Conservation (phyloP, 306 rosid genomes). For the Citrullus colocynthis region DNA sequence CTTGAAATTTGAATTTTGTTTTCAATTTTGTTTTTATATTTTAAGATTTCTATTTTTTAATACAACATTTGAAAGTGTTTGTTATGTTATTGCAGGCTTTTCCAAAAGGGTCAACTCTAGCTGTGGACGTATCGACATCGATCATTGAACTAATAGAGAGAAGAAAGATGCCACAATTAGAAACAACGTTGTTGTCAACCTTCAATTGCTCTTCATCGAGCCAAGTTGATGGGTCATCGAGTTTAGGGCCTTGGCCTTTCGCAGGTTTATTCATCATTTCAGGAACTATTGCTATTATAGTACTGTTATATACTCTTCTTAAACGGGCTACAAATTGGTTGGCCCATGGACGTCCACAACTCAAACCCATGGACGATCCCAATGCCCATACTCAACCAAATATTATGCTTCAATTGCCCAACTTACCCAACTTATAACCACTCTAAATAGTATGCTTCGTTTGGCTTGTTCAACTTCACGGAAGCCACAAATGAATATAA, state of each 20-base stretch:
- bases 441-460: too few relatives aligned
- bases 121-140: not conserved
- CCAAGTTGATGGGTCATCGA: not conserved
- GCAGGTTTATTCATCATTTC: slow-evolving; percentile 23
- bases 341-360: not conserved
- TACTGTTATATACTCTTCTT: not conserved
- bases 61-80: too few relatives aligned
- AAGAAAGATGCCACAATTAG: slow-evolving; percentile 3
- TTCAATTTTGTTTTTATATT: too few relatives aligned
- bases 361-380: not conserved
- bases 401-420: not conserved
- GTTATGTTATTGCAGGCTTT: not conserved
- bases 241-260: slow-evolving; percentile 33
- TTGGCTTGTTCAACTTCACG: too few relatives aligned
- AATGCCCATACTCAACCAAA: not conserved
- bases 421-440: too few relatives aligned
- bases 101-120: not conserved
- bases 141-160: not conserved
- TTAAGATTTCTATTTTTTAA: too few relatives aligned
- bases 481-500: too few relatives aligned
- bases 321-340: not conserved
- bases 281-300: slow-evolving; percentile 12
- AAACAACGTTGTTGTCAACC: not conserved
- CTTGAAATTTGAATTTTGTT: too few relatives aligned
- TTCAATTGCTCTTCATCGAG: slow-evolving; percentile 12